A percentile compares a stretch with the other conserved stretches of the same genome.
phyloP scores from a whole-genome alignment of 73 alveolate genomes.

The Tetrahymena malaccensis region DNA sequence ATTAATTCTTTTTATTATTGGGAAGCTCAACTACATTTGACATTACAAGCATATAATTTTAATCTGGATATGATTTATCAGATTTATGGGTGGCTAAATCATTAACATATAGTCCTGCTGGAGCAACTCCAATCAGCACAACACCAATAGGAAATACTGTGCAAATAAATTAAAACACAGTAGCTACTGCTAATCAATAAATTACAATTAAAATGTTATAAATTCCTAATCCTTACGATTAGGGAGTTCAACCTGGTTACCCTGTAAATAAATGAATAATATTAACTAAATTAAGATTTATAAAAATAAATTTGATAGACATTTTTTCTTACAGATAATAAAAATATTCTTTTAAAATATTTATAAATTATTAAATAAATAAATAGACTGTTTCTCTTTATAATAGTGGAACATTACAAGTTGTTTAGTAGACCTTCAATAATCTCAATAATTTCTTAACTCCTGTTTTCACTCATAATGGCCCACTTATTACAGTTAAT shows the following conservation, averaged over 20 bases:
- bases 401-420: background rate
- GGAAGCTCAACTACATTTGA: constrained; percentile 5
- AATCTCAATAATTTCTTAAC: background rate
- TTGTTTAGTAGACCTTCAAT: background rate
- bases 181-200: background rate
- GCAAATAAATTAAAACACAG: background rate
- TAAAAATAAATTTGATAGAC: no score
- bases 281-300: no score
- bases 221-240: constrained; percentile 42
- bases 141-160: constrained; percentile 9
- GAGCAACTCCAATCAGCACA: background rate
- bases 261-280: background rate
- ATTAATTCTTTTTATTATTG: background rate
- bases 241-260: constrained; percentile 37
- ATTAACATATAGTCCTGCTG: background rate
- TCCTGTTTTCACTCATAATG: background rate
- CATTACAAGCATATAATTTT: background rate
- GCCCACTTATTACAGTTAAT: background rate
- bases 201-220: background rate
- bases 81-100: constrained; percentile 17
- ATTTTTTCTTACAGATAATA: no score
- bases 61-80: constrained; percentile 23
- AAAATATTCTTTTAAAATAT: no score
- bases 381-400: background rate
- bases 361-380: no score